Percentiles rank a stretch among this genome's conserved stretches.
These are phyloP conservation scores for Styphnolobium japonicum DNA, from an alignment of 306 rosid species.

Conservation along the genomic window DNA sequence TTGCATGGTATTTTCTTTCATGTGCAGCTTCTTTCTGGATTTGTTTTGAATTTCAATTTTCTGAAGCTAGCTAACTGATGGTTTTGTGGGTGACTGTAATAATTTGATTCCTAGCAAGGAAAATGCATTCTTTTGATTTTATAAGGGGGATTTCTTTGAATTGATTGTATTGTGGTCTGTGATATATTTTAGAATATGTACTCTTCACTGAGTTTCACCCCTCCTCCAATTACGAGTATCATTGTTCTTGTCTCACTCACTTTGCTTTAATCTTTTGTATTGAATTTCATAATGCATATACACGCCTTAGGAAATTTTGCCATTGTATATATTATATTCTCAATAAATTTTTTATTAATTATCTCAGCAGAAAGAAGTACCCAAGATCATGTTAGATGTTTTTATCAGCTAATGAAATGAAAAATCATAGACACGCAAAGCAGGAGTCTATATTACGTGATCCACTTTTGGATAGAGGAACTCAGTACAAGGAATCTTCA, in stretches of 20 bases:
- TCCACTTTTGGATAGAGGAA: neutral
- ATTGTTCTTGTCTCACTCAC: neutral
- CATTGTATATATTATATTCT: neutral
- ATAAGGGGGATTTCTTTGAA: neutral
- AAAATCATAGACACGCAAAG: neutral
- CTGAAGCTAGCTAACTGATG: neutral
- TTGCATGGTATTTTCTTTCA: neutral
- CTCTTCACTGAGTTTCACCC: neutral
- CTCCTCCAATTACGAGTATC: neutral
- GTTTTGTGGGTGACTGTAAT: neutral
- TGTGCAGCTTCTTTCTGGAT: neutral
- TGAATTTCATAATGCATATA: neutral
- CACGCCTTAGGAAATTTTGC: neutral
- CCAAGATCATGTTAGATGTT: neutral
- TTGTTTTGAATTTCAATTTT: neutral
- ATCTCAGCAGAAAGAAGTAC: neutral
- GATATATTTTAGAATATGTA: neutral
- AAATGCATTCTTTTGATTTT: neutral
- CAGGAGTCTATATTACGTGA: neutral
- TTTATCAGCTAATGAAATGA: neutral
- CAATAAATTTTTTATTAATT: neutral
- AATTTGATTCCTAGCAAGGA: neutral
- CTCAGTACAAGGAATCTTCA: neutral
- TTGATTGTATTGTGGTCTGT: conserved; percentile 2
- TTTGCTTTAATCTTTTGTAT: neutral